These are phyloP conservation scores for Gaeumannomyces tritici DNA, from an alignment of 2,329 filamentous ascomycete genomes.

Conservation along the genomic window DNA sequence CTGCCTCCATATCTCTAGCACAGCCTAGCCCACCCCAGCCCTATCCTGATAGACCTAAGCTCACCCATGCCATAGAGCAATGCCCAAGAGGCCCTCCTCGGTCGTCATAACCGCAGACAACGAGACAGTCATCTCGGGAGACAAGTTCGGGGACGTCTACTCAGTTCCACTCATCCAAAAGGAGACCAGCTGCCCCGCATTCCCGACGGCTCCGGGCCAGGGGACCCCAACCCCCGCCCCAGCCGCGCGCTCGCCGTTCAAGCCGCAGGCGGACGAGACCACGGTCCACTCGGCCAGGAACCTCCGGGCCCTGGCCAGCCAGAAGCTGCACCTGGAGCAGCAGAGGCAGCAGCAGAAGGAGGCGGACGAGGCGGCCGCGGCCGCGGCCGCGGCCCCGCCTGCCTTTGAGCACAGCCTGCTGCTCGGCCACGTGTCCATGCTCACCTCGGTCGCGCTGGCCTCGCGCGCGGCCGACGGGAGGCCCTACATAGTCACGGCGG, in stretches of 20 bases:
- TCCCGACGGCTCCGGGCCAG: not conserved
- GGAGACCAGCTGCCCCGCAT: slow-evolving; percentile 4
- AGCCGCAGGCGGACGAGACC: slow-evolving; percentile 24
- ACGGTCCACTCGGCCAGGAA: slow-evolving; percentile 35
- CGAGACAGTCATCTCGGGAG: slow-evolving; percentile 67
- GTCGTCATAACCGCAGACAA: slow-evolving; percentile 61
- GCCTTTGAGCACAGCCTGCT: slow-evolving; percentile 68
- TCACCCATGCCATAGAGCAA: slow-evolving; percentile 41
- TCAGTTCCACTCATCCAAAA: slow-evolving; percentile 59
- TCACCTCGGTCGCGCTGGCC: slow-evolving; percentile 62
- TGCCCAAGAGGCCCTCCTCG: slow-evolving; percentile 84
- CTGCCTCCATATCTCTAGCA: slow-evolving; percentile 12
- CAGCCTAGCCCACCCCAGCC: too few relatives aligned
- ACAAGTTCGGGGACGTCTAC: slow-evolving; percentile 98
- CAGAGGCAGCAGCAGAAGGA: slow-evolving; percentile 12
- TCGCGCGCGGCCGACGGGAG: slow-evolving; percentile 26
- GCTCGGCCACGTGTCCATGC: slow-evolving; percentile 89
- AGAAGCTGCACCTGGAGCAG: slow-evolving; percentile 36
- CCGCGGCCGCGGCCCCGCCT: slow-evolving; percentile 19
- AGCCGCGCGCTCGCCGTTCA: slow-evolving; percentile 19
- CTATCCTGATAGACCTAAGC: not conserved
- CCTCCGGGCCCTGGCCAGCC: slow-evolving; percentile 24
- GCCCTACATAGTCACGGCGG: slow-evolving; percentile 43
- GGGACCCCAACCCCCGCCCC: slow-evolving; percentile 5
- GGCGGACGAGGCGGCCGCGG: slow-evolving; percentile 16